Percentiles rank a stretch among this genome's conserved stretches.
Conservation (phyloP, 352 stramenopile species). For the Pythium sp. region DNA sequence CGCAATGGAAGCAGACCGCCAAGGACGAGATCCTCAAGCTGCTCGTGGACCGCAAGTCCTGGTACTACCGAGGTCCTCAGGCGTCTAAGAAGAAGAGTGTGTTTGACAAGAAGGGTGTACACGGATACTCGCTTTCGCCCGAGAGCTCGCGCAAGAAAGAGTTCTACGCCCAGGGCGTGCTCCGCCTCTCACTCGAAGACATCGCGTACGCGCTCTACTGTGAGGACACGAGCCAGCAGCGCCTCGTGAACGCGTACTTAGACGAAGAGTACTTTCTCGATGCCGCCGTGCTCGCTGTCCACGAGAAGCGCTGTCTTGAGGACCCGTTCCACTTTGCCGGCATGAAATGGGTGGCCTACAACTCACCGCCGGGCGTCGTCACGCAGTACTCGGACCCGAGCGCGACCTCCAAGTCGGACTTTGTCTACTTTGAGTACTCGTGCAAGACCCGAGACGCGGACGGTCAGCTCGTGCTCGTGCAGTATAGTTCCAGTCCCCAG, state of each 20-base stretch:
- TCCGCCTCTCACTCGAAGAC: conserved; percentile 22
- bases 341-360: conserved; percentile 38
- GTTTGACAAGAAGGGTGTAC: conserved; percentile 11
- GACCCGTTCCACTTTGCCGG: conserved; percentile 56
- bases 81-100: conserved; percentile 3
- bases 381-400: conserved; percentile 7
- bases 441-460: conserved; percentile 11
- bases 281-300: conserved; percentile 38
- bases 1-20: neutral
- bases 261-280: conserved; percentile 29
- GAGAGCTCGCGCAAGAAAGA: conserved; percentile 12
- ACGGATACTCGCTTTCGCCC: neutral
- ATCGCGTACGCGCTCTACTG: conserved; percentile 40
- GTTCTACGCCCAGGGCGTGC: conserved; percentile 13
- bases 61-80: neutral
- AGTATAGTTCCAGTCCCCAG: conserved; percentile 15
- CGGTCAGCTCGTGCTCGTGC: conserved; percentile 11
- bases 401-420: conserved; percentile 5
- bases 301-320: conserved; percentile 26
- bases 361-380: conserved; percentile 3
- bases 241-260: conserved; percentile 27
- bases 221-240: conserved; percentile 39
- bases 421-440: conserved; percentile 20
- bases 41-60: conserved; percentile 5
- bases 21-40: conserved; percentile 6